Conservation (phyloP, 352 stramenopile species). For the Globisporangium echinulatum region DNA sequence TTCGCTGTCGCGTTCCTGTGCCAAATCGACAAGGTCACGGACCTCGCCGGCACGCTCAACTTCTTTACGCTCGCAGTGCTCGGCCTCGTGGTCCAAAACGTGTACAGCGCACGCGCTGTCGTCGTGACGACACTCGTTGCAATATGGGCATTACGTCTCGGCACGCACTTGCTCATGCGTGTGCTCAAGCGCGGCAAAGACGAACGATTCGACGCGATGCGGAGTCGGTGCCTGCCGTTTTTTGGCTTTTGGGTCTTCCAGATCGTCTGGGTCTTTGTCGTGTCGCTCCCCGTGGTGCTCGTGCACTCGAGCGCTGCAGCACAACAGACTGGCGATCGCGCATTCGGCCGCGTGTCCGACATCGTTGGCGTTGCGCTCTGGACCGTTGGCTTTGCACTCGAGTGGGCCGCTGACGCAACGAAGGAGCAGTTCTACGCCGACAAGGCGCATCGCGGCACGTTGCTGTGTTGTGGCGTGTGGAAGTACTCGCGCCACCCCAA, state of each 20-base stretch:
- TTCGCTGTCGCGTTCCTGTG: constrained; percentile 50
- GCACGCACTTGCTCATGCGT: constrained; percentile 52
- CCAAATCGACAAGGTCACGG: constrained; percentile 65
- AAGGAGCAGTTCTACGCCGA: constrained; percentile 58
- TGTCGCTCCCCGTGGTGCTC: constrained; percentile 61
- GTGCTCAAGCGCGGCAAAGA: constrained; percentile 70
- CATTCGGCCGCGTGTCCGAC: constrained; percentile 33
- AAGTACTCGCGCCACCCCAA: constrained; percentile 89
- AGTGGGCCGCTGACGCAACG: constrained; percentile 50
- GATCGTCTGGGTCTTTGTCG: constrained; percentile 76
- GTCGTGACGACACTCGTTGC: constrained; percentile 41
- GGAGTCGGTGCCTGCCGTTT: constrained; percentile 48
- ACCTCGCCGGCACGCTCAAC: constrained; percentile 55
- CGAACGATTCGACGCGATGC: constrained; percentile 74
- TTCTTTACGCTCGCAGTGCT: constrained; percentile 49
- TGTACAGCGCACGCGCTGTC: constrained; percentile 39
- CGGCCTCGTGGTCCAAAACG: constrained; percentile 33
- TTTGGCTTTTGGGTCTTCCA: constrained; percentile 81
- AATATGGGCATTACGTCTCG: constrained; percentile 58
- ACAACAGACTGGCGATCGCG: constrained; percentile 7
- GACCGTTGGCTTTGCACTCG: constrained; percentile 43
- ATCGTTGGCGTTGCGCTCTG: constrained; percentile 44
- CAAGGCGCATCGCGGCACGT: constrained; percentile 37
- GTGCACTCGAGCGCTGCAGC: constrained; percentile 37
- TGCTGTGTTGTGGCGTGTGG: constrained; percentile 71